Percentiles rank a stretch among this genome's conserved stretches.
phyloP scores from a whole-genome alignment of 441 rosid species.

The Gossypium laxum region DNA sequence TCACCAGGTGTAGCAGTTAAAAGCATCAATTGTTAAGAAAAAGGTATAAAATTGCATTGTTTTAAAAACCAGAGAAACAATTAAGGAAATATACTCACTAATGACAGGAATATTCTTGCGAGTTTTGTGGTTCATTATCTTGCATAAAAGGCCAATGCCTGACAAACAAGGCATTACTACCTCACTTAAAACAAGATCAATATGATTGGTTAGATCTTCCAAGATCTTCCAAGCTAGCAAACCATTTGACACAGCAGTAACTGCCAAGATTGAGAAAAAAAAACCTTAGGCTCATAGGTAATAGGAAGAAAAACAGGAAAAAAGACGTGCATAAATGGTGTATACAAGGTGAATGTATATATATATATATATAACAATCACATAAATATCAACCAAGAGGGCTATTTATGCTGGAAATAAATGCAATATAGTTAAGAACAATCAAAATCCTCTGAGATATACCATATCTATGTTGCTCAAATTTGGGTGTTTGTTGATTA shows the following conservation, averaged over 20 bases:
- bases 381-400: background rate
- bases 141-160: constrained; percentile 35
- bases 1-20: constrained; percentile 21
- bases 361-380: background rate
- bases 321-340: background rate
- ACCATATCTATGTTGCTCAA: too few relatives aligned
- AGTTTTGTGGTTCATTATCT: constrained; percentile 38
- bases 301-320: background rate
- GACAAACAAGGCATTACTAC: constrained; percentile 33
- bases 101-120: constrained; percentile 33
- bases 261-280: constrained; percentile 14
- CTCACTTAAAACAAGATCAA: constrained; percentile 38
- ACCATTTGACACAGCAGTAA: constrained; percentile 28
- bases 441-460: background rate
- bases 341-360: background rate
- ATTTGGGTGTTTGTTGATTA: too few relatives aligned
- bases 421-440: background rate
- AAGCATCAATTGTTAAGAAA: constrained; percentile 15
- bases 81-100: constrained; percentile 27
- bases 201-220: constrained; percentile 30
- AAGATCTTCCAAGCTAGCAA: constrained; percentile 37
- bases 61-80: background rate
- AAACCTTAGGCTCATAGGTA: background rate
- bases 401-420: background rate
- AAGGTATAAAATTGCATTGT: background rate